Percentiles rank a stretch among this genome's conserved stretches.
These are phyloP conservation scores for Aspergillus coremiiformis DNA, from an alignment of 495 filamentous ascomycete species.

Conservation along the genomic window DNA sequence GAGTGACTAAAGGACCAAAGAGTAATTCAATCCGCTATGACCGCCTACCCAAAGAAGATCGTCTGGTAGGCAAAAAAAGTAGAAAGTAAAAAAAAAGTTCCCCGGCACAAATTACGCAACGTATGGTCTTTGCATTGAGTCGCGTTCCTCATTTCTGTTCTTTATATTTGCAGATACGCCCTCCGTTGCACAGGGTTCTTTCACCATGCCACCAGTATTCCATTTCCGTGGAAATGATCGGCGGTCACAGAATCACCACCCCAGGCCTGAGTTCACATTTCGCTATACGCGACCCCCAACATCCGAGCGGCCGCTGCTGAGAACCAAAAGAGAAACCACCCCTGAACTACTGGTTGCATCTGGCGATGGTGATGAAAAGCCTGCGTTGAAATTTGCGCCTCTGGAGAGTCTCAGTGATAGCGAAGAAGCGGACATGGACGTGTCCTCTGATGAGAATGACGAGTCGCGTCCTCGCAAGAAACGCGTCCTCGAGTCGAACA, in stretches of 20 bases:
- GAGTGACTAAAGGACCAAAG: no score
- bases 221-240: conserved; percentile 36
- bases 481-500: conserved; percentile 45
- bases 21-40: background rate
- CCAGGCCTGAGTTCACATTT: conserved; percentile 40
- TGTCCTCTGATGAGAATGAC: conserved; percentile 40
- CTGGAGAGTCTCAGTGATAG: conserved; percentile 62
- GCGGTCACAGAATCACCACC: conserved; percentile 14
- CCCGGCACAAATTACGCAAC: no score
- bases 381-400: conserved; percentile 35
- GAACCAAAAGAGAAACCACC: conserved; percentile 27
- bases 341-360: conserved; percentile 30
- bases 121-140: background rate
- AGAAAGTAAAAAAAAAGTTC: background rate
- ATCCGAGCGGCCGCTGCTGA: conserved; percentile 41
- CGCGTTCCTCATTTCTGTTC: background rate
- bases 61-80: background rate
- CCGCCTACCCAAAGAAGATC: conserved; percentile 5
- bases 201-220: conserved; percentile 24
- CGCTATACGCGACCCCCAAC: conserved; percentile 31
- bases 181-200: background rate
- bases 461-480: conserved; percentile 42
- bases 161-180: background rate
- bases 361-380: conserved; percentile 19
- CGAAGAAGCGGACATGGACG: conserved; percentile 64